Evolutionary conservation across 2,329 filamentous ascomycete species (phyloP).

Genomic region (Daldinia eschscholtzii): DNA sequence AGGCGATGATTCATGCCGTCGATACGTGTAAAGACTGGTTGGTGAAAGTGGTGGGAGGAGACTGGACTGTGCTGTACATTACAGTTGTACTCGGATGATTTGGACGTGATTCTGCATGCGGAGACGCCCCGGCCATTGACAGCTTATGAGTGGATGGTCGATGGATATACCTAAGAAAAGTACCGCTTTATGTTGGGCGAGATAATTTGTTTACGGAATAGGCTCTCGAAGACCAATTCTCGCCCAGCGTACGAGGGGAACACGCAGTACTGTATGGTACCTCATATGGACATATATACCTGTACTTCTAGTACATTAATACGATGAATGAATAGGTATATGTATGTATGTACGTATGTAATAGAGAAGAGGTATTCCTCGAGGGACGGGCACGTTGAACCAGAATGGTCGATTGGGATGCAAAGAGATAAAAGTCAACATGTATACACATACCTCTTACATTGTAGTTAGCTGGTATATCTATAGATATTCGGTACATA

Average conservation of each 20-base stretch:
- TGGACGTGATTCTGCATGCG: slow-evolving; percentile 44
- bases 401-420: neutral
- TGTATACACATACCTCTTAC: neutral
- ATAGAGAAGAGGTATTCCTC: neutral
- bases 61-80: slow-evolving; percentile 42
- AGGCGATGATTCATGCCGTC: slow-evolving; percentile 40
- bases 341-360: neutral
- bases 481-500: neutral
- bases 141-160: slow-evolving; percentile 28
- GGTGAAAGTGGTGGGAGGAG: slow-evolving; percentile 35
- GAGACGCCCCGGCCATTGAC: slow-evolving; percentile 37
- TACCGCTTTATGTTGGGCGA: slow-evolving; percentile 27
- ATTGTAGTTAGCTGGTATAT: neutral
- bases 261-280: neutral
- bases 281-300: slow-evolving; percentile 2
- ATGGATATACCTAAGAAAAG: slow-evolving; percentile 11
- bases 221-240: slow-evolving; percentile 16
- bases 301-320: neutral
- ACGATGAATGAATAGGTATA: neutral
- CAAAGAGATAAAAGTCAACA: neutral
- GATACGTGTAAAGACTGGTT: slow-evolving; percentile 45
- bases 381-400: neutral
- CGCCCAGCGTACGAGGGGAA: slow-evolving; percentile 21
- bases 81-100: slow-evolving; percentile 47
- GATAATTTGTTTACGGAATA: slow-evolving; percentile 33